Conservation (phyloP, 768 basidiomycete species). For the Kwoniella shandongensis region DNA sequence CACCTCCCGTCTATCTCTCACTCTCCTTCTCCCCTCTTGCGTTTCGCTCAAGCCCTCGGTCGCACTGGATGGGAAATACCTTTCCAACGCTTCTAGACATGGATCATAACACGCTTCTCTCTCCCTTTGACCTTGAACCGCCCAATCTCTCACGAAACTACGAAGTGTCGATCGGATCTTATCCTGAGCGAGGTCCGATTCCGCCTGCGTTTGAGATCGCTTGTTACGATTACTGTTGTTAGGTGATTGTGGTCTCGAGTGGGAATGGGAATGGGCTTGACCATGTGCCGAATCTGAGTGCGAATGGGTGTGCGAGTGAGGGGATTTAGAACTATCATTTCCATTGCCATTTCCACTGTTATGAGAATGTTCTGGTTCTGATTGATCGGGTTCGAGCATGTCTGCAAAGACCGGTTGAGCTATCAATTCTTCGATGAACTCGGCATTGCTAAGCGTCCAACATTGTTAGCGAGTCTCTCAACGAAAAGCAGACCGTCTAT, state of each 20-base stretch:
- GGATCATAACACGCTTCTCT: constrained; percentile 78
- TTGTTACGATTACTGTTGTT: constrained; percentile 26
- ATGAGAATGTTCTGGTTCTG: constrained; percentile 24
- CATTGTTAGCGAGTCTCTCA: not conserved
- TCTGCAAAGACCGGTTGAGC: constrained; percentile 70
- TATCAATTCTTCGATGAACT: constrained; percentile 72
- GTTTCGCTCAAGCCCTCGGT: no score
- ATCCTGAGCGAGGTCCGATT: constrained; percentile 60
- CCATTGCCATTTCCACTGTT: not conserved
- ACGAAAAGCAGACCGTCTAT: not conserved
- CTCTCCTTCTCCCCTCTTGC: not conserved
- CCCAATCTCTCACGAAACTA: constrained; percentile 93
- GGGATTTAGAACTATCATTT: constrained; percentile 12
- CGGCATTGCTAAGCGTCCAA: constrained; percentile 62
- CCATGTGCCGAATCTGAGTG: constrained; percentile 35
- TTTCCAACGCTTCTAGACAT: constrained; percentile 70
- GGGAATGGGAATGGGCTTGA: constrained; percentile 26
- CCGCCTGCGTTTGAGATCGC: constrained; percentile 24
- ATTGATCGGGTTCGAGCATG: constrained; percentile 57
- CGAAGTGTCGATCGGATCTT: constrained; percentile 88
- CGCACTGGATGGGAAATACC: constrained; percentile 58
- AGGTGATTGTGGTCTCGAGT: constrained; percentile 10
- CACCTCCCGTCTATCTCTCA: constrained; percentile 56
- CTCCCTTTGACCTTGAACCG: constrained; percentile 74
- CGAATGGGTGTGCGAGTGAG: constrained; percentile 47